Conservation (phyloP, 2,329 filamentous ascomycete genomes). For the Exophiala xenobiotica region DNA sequence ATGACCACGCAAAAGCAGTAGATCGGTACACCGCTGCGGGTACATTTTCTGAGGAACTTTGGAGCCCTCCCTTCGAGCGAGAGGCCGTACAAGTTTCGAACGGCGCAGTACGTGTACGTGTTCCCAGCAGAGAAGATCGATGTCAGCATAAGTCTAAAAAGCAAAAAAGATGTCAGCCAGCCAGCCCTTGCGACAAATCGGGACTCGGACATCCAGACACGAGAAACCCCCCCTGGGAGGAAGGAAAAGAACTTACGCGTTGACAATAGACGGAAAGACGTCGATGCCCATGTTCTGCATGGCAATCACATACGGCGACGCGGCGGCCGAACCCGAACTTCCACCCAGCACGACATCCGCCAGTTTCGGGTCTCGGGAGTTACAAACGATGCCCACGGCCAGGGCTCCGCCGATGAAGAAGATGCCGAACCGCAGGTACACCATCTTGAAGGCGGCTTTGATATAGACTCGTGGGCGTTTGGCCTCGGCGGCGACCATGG, state of each 20-base stretch:
- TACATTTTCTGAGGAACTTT: constrained; percentile 47
- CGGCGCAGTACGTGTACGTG: constrained; percentile 59
- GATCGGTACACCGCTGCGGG: constrained; percentile 64
- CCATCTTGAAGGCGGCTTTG: constrained; percentile 64
- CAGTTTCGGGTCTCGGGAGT: constrained; percentile 58
- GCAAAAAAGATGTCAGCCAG: neutral
- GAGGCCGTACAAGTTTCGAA: constrained; percentile 64
- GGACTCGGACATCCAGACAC: too few relatives aligned
- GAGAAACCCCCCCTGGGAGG: too few relatives aligned
- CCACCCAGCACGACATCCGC: constrained; percentile 48
- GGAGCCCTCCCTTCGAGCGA: constrained; percentile 65
- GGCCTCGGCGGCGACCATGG: constrained; percentile 65
- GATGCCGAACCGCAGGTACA: constrained; percentile 68
- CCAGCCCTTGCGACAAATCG: too few relatives aligned
- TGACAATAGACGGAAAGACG: constrained; percentile 58
- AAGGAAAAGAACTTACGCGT: constrained; percentile 52
- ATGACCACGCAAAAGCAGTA: constrained; percentile 66
- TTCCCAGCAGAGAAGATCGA: constrained; percentile 58
- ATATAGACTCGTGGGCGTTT: constrained; percentile 59
- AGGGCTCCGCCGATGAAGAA: constrained; percentile 74
- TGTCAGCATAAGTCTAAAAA: constrained; percentile 40
- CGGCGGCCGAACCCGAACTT: constrained; percentile 47
- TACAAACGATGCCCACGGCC: constrained; percentile 66
- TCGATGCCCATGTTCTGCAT: constrained; percentile 56
- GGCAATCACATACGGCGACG: constrained; percentile 63